Percentiles rank a stretch among this genome's conserved stretches.
These are phyloP conservation scores for Malus hybrid DNA, from an alignment of 331 rosid species.

Conservation along the genomic window DNA sequence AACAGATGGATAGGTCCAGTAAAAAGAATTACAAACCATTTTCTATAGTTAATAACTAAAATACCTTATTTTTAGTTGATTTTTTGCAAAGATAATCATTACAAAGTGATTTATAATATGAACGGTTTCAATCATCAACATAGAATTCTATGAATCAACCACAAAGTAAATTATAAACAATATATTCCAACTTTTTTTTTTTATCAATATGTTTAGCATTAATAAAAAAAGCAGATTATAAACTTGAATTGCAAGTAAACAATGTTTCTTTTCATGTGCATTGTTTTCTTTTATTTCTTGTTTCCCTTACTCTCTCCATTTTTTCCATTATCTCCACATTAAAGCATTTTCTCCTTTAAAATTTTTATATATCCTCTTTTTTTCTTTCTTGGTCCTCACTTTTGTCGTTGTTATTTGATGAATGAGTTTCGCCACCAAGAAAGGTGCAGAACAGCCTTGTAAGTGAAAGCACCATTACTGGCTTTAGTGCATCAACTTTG, in stretches of 20 bases:
- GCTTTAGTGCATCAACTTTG: not conserved
- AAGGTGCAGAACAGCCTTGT: conserved; percentile 1
- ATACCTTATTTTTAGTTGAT: too few species aligned
- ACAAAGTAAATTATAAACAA: too few species aligned
- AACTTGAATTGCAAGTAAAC: conserved; percentile 71
- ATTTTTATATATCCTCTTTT: conserved; percentile 8
- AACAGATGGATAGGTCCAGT: too few species aligned
- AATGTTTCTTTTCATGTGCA: conserved; percentile 5
- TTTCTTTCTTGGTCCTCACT: not conserved
- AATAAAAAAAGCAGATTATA: conserved; percentile 22
- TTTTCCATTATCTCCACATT: conserved; percentile 20
- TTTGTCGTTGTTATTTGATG: not conserved
- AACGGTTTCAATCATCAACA: too few species aligned
- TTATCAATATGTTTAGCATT: not conserved
- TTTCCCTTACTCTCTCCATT: conserved; percentile 13
- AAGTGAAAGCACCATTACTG: conserved; percentile 1
- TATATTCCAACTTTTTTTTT: not conserved
- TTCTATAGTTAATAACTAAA: too few species aligned
- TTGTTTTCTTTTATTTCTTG: conserved; percentile 25
- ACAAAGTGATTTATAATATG: too few species aligned
- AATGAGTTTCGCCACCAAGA: not conserved
- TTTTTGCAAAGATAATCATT: too few species aligned
- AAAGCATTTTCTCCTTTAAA: conserved; percentile 14
- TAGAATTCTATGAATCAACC: too few species aligned
- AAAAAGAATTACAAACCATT: too few species aligned